A percentile compares a stretch with the other conserved stretches of the same genome.
Conservation (phyloP, 2,329 filamentous ascomycete genomes). For the Graphilbum sp. region DNA sequence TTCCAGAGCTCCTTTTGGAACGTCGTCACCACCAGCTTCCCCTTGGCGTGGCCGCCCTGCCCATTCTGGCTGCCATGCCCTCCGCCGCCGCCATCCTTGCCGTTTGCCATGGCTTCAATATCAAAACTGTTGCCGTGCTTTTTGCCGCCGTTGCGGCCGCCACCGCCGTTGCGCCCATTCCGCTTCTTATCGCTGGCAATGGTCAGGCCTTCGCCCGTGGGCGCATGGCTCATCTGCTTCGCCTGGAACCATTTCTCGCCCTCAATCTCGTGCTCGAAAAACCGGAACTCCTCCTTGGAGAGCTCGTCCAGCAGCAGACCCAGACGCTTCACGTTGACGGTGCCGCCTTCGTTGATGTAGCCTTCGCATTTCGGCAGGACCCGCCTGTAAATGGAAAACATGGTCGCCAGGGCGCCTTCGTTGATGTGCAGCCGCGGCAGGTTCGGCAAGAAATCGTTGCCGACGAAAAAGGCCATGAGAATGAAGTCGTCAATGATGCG, state of each 20-base stretch:
- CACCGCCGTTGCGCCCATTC: not conserved
- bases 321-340: constrained; percentile 74
- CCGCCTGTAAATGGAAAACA: constrained; percentile 94
- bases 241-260: constrained; percentile 86
- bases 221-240: constrained; percentile 44
- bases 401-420: constrained; percentile 86
- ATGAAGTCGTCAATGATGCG: constrained; percentile 98
- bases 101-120: not conserved
- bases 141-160: not conserved
- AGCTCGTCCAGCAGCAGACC: constrained; percentile 66
- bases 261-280: constrained; percentile 79
- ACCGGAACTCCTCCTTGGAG: constrained; percentile 75
- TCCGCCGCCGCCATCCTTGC: constrained; percentile 22
- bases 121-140: not conserved
- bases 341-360: constrained; percentile 91
- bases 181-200: constrained; percentile 7
- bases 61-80: not conserved
- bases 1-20: constrained; percentile 71
- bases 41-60: constrained; percentile 19
- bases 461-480: constrained; percentile 97
- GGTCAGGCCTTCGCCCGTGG: constrained; percentile 40
- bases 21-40: constrained; percentile 58
- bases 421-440: constrained; percentile 95
- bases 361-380: constrained; percentile 75
- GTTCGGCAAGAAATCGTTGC: constrained; percentile 97